Evolutionary conservation across 208 protist genomes (phyloP).

Genomic region (Leishmania major): DNA sequence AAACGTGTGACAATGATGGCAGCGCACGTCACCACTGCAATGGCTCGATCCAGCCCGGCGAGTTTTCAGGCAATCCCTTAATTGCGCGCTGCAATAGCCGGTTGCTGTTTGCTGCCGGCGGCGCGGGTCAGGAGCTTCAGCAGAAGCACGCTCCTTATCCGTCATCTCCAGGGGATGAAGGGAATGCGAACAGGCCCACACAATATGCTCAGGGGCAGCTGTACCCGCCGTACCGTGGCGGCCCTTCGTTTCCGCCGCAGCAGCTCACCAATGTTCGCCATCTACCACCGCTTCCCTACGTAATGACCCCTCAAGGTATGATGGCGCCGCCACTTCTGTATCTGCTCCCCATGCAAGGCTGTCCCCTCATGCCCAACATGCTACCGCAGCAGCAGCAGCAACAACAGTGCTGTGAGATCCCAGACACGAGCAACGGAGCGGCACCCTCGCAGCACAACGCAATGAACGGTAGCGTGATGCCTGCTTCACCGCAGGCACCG

Average conservation of each 20-base stretch:
- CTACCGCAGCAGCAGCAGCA: not conserved
- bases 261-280: not conserved
- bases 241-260: not conserved
- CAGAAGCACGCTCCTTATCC: not conserved
- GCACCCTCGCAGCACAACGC: not conserved
- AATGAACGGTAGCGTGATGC: not conserved
- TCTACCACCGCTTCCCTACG: constrained; percentile 22
- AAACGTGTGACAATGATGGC: not conserved
- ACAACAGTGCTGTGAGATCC: not conserved
- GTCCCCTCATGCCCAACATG: not conserved
- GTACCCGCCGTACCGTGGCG: not conserved
- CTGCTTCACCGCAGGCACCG: not conserved
- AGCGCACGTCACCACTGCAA: not conserved
- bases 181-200: not conserved
- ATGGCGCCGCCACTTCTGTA: constrained; percentile 20
- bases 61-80: not conserved
- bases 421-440: too few species aligned
- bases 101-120: not conserved
- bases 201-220: constrained; percentile 7
- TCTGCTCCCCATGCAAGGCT: constrained; percentile 12
- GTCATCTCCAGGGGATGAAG: too few species aligned
- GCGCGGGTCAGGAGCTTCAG: not conserved
- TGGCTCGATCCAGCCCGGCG: not conserved
- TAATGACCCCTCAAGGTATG: constrained; percentile 15
- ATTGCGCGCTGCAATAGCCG: constrained; percentile 1